Base-by-base conservation (phyloP, 108 stramenopile genomes). In the Skeletonema grethae region DNA sequence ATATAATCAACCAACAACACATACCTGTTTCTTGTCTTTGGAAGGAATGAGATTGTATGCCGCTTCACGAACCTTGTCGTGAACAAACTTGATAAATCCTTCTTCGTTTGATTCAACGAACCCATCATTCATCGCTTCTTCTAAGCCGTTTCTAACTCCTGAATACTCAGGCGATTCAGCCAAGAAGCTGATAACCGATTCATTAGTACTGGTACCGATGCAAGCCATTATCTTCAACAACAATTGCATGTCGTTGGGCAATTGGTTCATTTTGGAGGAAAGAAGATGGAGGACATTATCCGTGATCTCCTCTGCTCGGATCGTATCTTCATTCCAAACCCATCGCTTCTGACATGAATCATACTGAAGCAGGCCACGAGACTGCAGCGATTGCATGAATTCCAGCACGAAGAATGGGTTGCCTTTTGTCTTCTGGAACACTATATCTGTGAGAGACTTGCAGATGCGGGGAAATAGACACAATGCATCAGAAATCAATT, bases 381-480 rank as follows among this genome's bases (percentile, higher is more conserved):
- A 34, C 34, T 34, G 34, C 34, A 34, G 34, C 34, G 34, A 34
- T 7, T 34, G 34, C 7, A 34, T 34, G 34, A 34, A 34, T 34
- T 34, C 34, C 34, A 34, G 34, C 34, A 34, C 70, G 12, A 76
- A 76, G 39, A 76, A 60, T 7, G 80, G 80, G 25, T 69, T 73
- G n/a, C 78, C 78, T 36, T 69, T 79, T 6, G 77, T 79, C 61
- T 72, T 79, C 9, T 45, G 58, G 15, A 36, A 39, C 8, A 79
- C 65, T 2, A 79, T 60, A n/a, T 60, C 18, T 39, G 77, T 67
- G 0, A 79, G 61, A 30, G 70, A 45, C 36, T 56, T 22, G 9
- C 60, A 67, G 8, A 61, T 18, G 18, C 77, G 70, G 7, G 77
- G 77, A 15, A 67, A 61, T 1, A 66, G 28, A n/a, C 61, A 36